Base-by-base conservation (phyloP, 371 early-diverging fungal species). In the Neoconidiobolus thromboides region DNA sequence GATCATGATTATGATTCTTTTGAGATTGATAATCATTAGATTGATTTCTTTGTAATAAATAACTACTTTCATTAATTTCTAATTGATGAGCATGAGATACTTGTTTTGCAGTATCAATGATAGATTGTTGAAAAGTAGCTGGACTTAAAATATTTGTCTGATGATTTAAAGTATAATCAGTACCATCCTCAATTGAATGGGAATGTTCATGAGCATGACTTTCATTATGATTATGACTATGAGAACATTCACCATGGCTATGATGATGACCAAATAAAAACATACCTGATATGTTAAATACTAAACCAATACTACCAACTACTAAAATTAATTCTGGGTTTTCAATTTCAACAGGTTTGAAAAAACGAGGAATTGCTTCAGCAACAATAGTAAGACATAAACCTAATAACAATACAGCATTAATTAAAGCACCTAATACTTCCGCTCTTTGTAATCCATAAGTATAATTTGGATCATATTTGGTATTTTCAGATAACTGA, bases 401-500 rank as follows among this genome's bases (percentile, higher is more conserved):
- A 1, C 91, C 90, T 2, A 94, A 70, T 46, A 94, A 68, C 58
- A 90, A 85, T 14, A 91, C 89, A 6, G 87, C 90, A 66, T 94
- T 94, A 57, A 89, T 76, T 6, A 94, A 72, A 3, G 93, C 95
- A 14, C 93, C 95, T 15, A 94, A 75, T 36, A 92, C 79, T 70
- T 94, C 93, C 10, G 93, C 91, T 48, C 95, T 78, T 69, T 90
- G 88, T 81, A 82, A 86, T 3, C 93, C 93, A 68, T 87, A 94
- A 15, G 89, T 83, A 67, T 84, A 80, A 54, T 80, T 77, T 0
- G 84, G 74, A 37, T 74, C 66, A 57, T 70, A 69, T 54, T 73
- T 63, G 36, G 73, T 81, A 58, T 67, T 65, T 41, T 69, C 65
- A 10, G 76, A 70, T 38, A 78, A 54, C 71, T 71, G 57, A 48